phyloP scores from a whole-genome alignment of 768 basidiomycete species.

The Kwoniella sp. region DNA sequence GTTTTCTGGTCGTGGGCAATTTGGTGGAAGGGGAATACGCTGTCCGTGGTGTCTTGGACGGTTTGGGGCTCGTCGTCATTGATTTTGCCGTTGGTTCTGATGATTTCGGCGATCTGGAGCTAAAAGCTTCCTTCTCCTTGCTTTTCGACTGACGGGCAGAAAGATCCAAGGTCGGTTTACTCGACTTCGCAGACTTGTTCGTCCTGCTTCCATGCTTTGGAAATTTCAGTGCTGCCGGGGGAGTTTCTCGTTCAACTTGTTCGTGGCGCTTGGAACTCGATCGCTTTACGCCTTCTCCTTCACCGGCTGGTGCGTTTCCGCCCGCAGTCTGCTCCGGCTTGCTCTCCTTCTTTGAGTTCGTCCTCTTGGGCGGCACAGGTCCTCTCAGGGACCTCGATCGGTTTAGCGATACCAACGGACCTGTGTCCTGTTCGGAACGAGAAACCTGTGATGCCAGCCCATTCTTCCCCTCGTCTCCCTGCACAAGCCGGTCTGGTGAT shows the following conservation, averaged over 20 bases:
- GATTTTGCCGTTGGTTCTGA: not conserved
- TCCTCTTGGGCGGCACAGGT: not conserved
- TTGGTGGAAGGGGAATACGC: not conserved
- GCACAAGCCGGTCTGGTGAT: not conserved
- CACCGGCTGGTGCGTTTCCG: not conserved
- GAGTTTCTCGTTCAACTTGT: not conserved
- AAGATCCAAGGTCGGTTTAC: not conserved
- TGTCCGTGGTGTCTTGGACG: constrained; percentile 1
- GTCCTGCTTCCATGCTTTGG: not conserved
- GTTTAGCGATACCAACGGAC: not conserved
- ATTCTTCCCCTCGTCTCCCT: not conserved
- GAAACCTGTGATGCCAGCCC: not conserved
- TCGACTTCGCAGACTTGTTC: not conserved
- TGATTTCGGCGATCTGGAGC: not conserved
- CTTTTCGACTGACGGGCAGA: not conserved
- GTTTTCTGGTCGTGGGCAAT: not conserved
- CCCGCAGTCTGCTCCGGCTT: not conserved
- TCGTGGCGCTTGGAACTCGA: not conserved
- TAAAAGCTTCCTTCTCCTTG: not conserved
- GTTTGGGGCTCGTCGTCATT: constrained; percentile 2
- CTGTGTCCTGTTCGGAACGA: too few relatives aligned
- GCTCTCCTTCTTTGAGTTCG: not conserved
- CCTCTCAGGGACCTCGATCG: not conserved
- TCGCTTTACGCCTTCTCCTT: not conserved
- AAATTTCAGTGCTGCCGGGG: not conserved